Conservation (phyloP, 2,329 filamentous ascomycete species). For the Sporothrix pallida region DNA sequence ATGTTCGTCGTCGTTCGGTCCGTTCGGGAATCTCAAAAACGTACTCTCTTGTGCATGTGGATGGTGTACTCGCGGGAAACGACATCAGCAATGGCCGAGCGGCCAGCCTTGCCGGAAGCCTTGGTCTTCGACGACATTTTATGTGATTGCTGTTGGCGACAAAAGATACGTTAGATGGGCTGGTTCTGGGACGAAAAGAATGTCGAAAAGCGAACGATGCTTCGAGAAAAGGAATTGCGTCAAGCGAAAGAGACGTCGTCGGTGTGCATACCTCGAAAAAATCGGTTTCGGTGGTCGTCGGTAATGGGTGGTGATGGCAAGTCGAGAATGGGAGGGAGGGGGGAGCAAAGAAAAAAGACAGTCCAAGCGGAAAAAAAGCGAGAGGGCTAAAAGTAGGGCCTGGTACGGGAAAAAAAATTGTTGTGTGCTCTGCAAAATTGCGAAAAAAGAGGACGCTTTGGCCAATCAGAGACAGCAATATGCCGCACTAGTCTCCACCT, state of each 20-base stretch:
- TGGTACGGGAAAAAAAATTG: constrained; percentile 36
- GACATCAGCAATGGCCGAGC: constrained; percentile 98
- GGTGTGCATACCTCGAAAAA: constrained; percentile 35
- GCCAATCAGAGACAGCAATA: constrained; percentile 30
- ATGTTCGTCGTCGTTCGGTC: constrained; percentile 9
- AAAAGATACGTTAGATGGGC: constrained; percentile 28
- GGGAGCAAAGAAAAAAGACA: constrained; percentile 31
- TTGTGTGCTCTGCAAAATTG: constrained; percentile 35
- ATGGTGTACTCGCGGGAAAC: constrained; percentile 99
- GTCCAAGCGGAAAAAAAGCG: constrained; percentile 29
- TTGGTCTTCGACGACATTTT: constrained; percentile 72
- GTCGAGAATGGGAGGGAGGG: constrained; percentile 31
- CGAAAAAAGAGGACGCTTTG: constrained; percentile 25
- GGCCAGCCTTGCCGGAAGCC: constrained; percentile 70
- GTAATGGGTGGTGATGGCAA: constrained; percentile 33
- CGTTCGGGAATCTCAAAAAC: constrained; percentile 49
- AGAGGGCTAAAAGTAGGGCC: constrained; percentile 35
- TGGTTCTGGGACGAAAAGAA: neutral
- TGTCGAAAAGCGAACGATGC: neutral
- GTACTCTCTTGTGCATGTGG: constrained; percentile 99
- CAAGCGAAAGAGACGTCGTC: constrained; percentile 8
- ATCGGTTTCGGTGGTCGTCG: constrained; percentile 34
- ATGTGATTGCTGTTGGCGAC: constrained; percentile 27
- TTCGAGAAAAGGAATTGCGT: constrained; percentile 17
- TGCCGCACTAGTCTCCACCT: too few relatives aligned